These are phyloP conservation scores for Aspergillus sp. DNA, from an alignment of 2,329 filamentous ascomycete genomes.

Conservation along the genomic window DNA sequence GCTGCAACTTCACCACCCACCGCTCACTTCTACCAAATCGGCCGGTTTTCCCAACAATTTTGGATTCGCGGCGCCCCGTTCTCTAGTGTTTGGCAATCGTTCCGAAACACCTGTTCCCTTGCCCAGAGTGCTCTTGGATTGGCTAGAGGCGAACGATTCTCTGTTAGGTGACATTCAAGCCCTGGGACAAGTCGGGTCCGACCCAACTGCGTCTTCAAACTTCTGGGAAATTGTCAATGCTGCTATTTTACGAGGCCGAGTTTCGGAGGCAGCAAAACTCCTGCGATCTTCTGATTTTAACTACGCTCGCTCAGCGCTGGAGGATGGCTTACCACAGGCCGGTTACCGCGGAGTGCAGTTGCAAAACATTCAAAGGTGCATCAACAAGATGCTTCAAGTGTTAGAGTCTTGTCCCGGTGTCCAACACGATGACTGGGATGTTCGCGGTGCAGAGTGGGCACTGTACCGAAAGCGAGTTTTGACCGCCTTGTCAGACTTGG, in stretches of 20 bases:
- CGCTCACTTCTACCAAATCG: slow-evolving; percentile 33
- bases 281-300: slow-evolving; percentile 77
- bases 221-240: slow-evolving; percentile 87
- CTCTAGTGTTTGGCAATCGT: slow-evolving; percentile 29
- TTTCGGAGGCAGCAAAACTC: slow-evolving; percentile 65
- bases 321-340: slow-evolving; percentile 62
- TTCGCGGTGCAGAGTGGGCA: slow-evolving; percentile 77
- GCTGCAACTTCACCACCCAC: slow-evolving; percentile 74
- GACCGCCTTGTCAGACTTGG: slow-evolving; percentile 68
- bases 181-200: slow-evolving; percentile 64
- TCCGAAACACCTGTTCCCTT: slow-evolving; percentile 49
- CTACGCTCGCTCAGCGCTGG: slow-evolving; percentile 63
- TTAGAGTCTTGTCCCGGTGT: slow-evolving; percentile 72
- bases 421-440: slow-evolving; percentile 70
- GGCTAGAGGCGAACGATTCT: slow-evolving; percentile 74
- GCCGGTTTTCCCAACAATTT: slow-evolving; percentile 23
- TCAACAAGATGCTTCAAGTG: slow-evolving; percentile 66
- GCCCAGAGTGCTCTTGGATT: slow-evolving; percentile 77
- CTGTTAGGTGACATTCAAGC: slow-evolving; percentile 67
- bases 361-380: slow-evolving; percentile 72
- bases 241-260: slow-evolving; percentile 71
- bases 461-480: slow-evolving; percentile 76
- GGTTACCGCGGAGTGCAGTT: slow-evolving; percentile 75
- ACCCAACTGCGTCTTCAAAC: slow-evolving; percentile 71
- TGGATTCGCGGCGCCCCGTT: slow-evolving; percentile 27